Evolutionary conservation across 2,329 filamentous ascomycete species (phyloP).

Genomic region (Simplicillium sp.): DNA sequence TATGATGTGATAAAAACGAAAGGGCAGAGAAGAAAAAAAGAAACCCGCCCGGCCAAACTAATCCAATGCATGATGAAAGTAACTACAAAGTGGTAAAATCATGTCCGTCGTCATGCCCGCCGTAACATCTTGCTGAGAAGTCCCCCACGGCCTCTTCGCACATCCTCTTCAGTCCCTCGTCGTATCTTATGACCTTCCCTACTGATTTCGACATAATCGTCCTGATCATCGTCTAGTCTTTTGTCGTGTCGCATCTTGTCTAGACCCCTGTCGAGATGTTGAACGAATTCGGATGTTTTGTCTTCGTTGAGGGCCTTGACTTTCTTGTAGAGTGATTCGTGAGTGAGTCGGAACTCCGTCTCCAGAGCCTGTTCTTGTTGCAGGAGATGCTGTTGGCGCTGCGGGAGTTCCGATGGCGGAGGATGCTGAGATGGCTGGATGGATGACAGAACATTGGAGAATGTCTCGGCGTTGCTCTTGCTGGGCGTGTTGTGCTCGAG

Average conservation of each 20-base stretch:
- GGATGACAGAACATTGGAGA: too few species aligned
- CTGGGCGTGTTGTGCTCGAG: too few species aligned
- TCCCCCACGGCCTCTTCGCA: constrained; percentile 18
- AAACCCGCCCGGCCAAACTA: too few species aligned
- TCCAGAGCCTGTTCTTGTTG: constrained; percentile 38
- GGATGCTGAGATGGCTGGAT: too few species aligned
- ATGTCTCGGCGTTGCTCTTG: too few species aligned
- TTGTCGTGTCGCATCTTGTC: constrained; percentile 27
- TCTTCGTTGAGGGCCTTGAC: constrained; percentile 27
- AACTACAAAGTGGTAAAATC: too few species aligned
- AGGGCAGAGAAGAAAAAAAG: constrained; percentile 1
- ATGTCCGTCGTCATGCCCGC: constrained; percentile 7
- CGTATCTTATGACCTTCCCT: constrained; percentile 13
- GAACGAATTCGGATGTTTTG: constrained; percentile 36
- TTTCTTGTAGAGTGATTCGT: constrained; percentile 36
- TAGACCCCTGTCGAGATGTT: constrained; percentile 35
- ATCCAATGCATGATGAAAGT: too few species aligned
- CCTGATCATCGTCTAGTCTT: constrained; percentile 20
- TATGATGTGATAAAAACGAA: constrained; percentile 1
- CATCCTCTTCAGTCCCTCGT: constrained; percentile 8
- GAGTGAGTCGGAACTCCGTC: constrained; percentile 34
- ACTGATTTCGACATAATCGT: constrained; percentile 24
- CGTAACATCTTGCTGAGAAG: constrained; percentile 27
- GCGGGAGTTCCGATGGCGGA: too few species aligned
- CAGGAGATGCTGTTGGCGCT: too few species aligned